phyloP scores from a whole-genome alignment of 2,329 filamentous ascomycete species.

The Byssochlamys sp. region DNA sequence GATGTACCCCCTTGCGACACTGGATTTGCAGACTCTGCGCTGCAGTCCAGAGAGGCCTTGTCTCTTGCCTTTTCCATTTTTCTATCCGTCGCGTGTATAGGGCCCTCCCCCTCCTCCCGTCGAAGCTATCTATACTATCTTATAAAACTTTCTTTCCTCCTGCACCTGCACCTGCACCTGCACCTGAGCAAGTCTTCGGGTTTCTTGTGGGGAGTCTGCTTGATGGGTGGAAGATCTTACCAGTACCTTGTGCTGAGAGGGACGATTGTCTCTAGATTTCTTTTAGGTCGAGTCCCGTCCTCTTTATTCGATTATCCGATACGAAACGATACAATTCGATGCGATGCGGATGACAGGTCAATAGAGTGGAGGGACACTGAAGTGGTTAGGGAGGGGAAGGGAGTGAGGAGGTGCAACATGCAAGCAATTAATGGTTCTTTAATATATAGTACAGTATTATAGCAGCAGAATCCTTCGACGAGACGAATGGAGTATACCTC shows the following conservation, averaged over 20 bases:
- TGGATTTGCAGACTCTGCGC: background rate
- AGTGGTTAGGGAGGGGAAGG: background rate
- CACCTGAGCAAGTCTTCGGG: background rate
- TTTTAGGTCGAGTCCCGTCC: background rate
- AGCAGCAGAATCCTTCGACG: too few species aligned
- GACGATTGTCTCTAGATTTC: slow-evolving; percentile 1
- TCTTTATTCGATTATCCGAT: background rate
- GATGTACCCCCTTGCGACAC: background rate
- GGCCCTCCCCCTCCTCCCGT: too few species aligned
- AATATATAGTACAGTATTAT: too few species aligned
- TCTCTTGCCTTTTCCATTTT: background rate
- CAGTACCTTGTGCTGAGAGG: background rate
- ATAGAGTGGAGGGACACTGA: background rate
- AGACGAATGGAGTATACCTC: too few species aligned
- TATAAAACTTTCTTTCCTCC: too few species aligned
- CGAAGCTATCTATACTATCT: too few species aligned
- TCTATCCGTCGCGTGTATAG: background rate
- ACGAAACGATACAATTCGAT: background rate
- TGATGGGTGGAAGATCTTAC: slow-evolving; percentile 6
- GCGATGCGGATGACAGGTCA: background rate
- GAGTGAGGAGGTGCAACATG: background rate
- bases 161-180: background rate
- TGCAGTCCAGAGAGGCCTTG: background rate
- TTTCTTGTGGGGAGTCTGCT: background rate
- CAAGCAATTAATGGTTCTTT: too few species aligned